phyloP scores from a whole-genome alignment of 768 basidiomycete species.

The Gymnopilus junonius region DNA sequence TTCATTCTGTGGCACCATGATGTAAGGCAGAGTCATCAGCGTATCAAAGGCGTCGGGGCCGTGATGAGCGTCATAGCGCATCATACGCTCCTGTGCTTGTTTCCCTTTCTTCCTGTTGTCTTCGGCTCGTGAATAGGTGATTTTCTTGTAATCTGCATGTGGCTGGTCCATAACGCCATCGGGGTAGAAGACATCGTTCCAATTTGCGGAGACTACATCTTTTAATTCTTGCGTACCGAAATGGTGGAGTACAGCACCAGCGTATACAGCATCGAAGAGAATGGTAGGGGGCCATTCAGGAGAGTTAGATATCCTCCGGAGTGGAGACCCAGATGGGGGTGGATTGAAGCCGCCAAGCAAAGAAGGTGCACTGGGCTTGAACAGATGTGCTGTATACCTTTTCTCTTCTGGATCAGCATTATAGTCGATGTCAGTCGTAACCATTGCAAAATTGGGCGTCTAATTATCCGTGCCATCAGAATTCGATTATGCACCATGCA shows the following conservation, averaged over 20 bases:
- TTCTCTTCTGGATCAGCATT: slow-evolving; percentile 9
- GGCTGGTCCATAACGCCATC: neutral
- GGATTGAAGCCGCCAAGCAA: neutral
- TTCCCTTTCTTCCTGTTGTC: neutral
- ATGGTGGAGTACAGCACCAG: slow-evolving; percentile 14
- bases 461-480: slow-evolving; percentile 4
- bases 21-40: too few relatives aligned
- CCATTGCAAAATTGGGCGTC: slow-evolving; percentile 22
- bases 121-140: too few relatives aligned
- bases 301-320: slow-evolving; percentile 13
- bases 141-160: neutral
- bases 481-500: neutral
- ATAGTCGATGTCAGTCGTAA: slow-evolving; percentile 16
- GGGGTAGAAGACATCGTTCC: neutral
- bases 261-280: slow-evolving; percentile 24
- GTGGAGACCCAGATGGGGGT: slow-evolving; percentile 4
- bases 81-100: neutral
- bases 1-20: slow-evolving; percentile 13
- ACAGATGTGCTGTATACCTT: slow-evolving; percentile 19
- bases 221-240: slow-evolving; percentile 15
- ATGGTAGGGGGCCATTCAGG: slow-evolving; percentile 19
- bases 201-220: neutral
- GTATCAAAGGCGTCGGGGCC: slow-evolving; percentile 11
- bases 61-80: neutral
- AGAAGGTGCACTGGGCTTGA: neutral